Evolutionary conservation across 2,329 filamentous ascomycete species (phyloP).

Genomic region (Arthrinium phaeospermum): DNA sequence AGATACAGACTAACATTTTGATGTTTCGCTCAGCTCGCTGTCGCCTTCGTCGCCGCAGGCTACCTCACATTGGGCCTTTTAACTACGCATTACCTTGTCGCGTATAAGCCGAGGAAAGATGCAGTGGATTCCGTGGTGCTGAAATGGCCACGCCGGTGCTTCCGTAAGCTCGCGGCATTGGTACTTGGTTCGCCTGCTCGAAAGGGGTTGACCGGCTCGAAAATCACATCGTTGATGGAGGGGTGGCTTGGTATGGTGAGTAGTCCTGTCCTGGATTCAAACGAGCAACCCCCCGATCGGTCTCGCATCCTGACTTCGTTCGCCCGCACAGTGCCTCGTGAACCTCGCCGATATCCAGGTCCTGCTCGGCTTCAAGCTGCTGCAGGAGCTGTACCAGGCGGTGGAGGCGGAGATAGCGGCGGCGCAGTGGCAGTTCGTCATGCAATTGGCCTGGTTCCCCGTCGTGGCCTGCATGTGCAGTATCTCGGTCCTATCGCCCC

Average conservation of each 20-base stretch:
- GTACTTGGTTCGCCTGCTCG: background rate
- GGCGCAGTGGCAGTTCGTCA: slow-evolving; percentile 13
- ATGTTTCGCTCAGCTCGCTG: background rate
- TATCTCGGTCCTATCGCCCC: background rate
- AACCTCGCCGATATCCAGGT: background rate
- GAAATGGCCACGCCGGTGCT: background rate
- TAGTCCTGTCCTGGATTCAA: background rate
- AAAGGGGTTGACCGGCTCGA: background rate
- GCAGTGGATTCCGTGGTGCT: background rate
- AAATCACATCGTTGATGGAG: background rate
- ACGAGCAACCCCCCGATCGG: background rate
- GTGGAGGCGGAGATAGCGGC: background rate
- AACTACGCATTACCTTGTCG: background rate
- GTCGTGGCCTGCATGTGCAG: background rate
- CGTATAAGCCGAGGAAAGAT: background rate
- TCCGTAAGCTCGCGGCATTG: background rate
- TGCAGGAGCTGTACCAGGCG: background rate
- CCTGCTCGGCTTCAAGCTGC: background rate
- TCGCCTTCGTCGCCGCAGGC: background rate
- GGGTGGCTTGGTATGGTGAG: background rate
- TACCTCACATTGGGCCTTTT: background rate
- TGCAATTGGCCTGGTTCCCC: slow-evolving; percentile 4
- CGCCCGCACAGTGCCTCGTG: background rate
- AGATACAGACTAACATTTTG: background rate
- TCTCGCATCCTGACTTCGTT: background rate